Evolutionary conservation across 352 stramenopile species (phyloP).

Genomic region (Globisporangium ultimum): DNA sequence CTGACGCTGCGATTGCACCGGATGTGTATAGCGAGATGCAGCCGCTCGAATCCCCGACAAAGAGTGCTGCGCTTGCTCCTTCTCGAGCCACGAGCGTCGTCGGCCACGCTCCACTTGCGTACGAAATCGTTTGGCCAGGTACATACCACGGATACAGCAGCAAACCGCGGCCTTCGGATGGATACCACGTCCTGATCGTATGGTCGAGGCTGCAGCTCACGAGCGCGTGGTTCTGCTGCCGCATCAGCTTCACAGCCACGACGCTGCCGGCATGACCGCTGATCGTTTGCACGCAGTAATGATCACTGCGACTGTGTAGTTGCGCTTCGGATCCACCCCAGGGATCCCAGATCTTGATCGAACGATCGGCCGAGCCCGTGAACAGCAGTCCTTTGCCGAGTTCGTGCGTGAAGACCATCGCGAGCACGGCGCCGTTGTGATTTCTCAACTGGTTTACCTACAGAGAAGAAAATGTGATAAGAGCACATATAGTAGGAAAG

Average conservation of each 20-base stretch:
- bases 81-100: slow-evolving; percentile 52
- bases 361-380: slow-evolving; percentile 58
- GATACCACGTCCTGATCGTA: slow-evolving; percentile 68
- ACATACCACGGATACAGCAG: slow-evolving; percentile 73
- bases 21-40: slow-evolving; percentile 57
- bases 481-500: background rate
- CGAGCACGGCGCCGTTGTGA: slow-evolving; percentile 46
- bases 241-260: slow-evolving; percentile 40
- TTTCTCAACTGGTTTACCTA: slow-evolving; percentile 47
- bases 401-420: slow-evolving; percentile 39
- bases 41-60: slow-evolving; percentile 61
- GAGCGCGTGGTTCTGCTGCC: slow-evolving; percentile 43
- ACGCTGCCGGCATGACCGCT: slow-evolving; percentile 52
- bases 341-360: slow-evolving; percentile 73
- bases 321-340: slow-evolving; percentile 41
- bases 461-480: background rate
- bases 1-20: background rate
- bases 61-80: slow-evolving; percentile 40
- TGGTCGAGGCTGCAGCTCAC: slow-evolving; percentile 70
- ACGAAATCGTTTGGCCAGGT: slow-evolving; percentile 48
- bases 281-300: slow-evolving; percentile 66
- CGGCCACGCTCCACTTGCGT: slow-evolving; percentile 49
- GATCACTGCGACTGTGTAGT: slow-evolving; percentile 26
- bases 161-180: slow-evolving; percentile 44
- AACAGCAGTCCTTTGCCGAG: slow-evolving; percentile 58